Percentiles rank a stretch among this genome's conserved stretches.
Conservation (phyloP, 2,329 filamentous ascomycete species). For the Cercospora sp. region DNA sequence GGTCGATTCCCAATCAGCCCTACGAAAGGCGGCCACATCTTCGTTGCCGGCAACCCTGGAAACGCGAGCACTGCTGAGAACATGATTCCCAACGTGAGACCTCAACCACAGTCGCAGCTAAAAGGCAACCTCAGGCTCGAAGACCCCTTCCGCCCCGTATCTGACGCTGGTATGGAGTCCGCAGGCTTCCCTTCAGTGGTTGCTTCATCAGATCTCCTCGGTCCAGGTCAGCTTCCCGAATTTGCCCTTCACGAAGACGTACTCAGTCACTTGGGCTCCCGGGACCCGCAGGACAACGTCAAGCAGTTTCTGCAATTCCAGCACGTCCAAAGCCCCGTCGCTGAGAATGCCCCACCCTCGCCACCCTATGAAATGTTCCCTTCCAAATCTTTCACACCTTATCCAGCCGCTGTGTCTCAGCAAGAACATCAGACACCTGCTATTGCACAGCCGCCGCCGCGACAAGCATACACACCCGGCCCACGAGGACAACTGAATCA, state of each 20-base stretch:
- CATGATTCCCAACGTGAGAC: conserved; percentile 50
- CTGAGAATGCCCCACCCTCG: conserved; percentile 62
- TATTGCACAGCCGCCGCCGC: conserved; percentile 40
- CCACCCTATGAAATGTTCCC: conserved; percentile 52
- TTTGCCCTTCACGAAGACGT: conserved; percentile 71
- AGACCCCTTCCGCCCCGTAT: conserved; percentile 61
- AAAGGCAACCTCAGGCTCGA: conserved; percentile 22
- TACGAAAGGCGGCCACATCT: conserved; percentile 66
- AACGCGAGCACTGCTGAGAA: conserved; percentile 67
- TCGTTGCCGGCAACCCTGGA: conserved; percentile 76
- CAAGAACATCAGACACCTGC: conserved; percentile 26
- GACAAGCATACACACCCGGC: conserved; percentile 43
- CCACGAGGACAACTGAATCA: conserved; percentile 55
- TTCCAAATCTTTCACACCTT: conserved; percentile 31
- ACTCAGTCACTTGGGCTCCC: conserved; percentile 67
- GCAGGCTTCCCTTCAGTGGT: conserved; percentile 67
- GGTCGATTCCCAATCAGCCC: conserved; percentile 59
- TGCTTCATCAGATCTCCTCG: conserved; percentile 87
- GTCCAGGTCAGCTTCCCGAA: conserved; percentile 64
- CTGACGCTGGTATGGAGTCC: conserved; percentile 55
- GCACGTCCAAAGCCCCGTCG: conserved; percentile 56
- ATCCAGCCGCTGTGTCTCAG: conserved; percentile 30
- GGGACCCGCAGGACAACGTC: conserved; percentile 90
- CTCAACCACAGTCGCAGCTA: conserved; percentile 39
- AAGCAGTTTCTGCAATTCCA: conserved; percentile 89